Conservation (phyloP, 805 yeast species). For the Yamadazyma nakazawae region DNA sequence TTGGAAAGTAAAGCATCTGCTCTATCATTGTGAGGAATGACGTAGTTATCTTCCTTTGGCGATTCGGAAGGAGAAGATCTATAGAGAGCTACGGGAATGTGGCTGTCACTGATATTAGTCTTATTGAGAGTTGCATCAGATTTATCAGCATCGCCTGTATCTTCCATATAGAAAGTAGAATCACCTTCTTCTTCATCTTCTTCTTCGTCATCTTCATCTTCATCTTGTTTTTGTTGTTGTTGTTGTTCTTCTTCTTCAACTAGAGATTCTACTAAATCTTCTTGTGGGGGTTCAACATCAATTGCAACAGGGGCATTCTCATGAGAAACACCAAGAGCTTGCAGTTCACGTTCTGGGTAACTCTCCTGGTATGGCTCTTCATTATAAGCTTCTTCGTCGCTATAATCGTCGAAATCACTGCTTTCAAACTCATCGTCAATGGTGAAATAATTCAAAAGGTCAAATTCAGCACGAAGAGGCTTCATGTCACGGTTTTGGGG, state of each 20-base stretch:
- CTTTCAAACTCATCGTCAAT: slow-evolving; percentile 65
- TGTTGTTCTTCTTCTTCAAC: too few relatives aligned
- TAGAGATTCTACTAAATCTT: background rate
- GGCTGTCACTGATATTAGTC: background rate
- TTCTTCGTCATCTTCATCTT: slow-evolving; percentile 4
- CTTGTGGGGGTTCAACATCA: background rate
- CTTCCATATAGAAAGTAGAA: slow-evolving; percentile 16
- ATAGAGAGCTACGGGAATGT: background rate
- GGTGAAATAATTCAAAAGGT: slow-evolving; percentile 64
- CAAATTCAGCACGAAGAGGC: slow-evolving; percentile 58
- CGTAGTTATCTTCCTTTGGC: slow-evolving; percentile 2
- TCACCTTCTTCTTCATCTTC: slow-evolving; percentile 12
- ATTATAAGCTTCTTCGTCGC: slow-evolving; percentile 16
- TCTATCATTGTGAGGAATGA: slow-evolving; percentile 18
- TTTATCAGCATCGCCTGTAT: slow-evolving; percentile 13
- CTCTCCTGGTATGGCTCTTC: background rate
- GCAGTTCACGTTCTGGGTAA: background rate
- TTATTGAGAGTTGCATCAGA: slow-evolving; percentile 11
- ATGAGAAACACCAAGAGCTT: background rate
- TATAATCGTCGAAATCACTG: slow-evolving; percentile 51
- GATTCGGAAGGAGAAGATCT: background rate
- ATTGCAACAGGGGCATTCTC: background rate
- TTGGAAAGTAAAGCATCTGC: slow-evolving; percentile 43
- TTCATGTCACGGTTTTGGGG: slow-evolving; percentile 76
- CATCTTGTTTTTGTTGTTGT: background rate